Evolutionary conservation across 176 grass and related monocot genomes (phyloP), one percentile per base, ranked within the genome.

Genomic region (Chrysopogon serrulatus): DNA sequence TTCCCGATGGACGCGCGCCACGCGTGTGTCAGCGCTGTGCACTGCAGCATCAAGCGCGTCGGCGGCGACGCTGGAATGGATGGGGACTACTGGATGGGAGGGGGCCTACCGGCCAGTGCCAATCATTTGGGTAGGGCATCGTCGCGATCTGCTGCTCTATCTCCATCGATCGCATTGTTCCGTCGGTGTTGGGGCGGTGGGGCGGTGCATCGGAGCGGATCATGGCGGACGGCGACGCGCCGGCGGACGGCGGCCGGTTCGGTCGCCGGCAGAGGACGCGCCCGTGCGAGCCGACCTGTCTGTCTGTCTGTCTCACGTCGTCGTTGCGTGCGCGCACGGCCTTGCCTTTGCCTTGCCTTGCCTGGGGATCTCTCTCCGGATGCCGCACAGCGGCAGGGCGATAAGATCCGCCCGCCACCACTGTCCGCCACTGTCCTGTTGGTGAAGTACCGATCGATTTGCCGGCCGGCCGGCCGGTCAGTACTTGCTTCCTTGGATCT

Each of bases 261-360:
- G 8, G 0, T 45, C 9, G 5, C 49, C 49, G 57, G 56, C 76
- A 74, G 28, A 49, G 43, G 10, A 43, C 24, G 57, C 57, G 26
- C 76, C 76, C 76, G 76, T 79, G 76, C 57, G 76, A 63, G 26
- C 26, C 26, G 27, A 65, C 39, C 17, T 79, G 59, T 79, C 49
- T 57, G 0, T 13, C 26, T 28, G 10, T 28, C 10, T 26, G 24
- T n/a, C n/a, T n/a, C n/a, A n/a, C n/a, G n/a, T n/a, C n/a, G n/a
- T 13, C 59, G 4, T 62, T 60, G 53, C n/a, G 30, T 54, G 72
- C 71, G 43, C 17, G 28, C 44, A 34, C 34, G 30, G 10, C 30
- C 5, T 18, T 73, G 16, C 42, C 69, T 30, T 6, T 28, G 57
- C 57, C 24, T 61, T 11, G n/a, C n/a, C n/a, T n/a, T n/a, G n/a